These are phyloP conservation scores for Leucaena leucocephala DNA, from an alignment of 306 rosid species.

Conservation along the genomic window DNA sequence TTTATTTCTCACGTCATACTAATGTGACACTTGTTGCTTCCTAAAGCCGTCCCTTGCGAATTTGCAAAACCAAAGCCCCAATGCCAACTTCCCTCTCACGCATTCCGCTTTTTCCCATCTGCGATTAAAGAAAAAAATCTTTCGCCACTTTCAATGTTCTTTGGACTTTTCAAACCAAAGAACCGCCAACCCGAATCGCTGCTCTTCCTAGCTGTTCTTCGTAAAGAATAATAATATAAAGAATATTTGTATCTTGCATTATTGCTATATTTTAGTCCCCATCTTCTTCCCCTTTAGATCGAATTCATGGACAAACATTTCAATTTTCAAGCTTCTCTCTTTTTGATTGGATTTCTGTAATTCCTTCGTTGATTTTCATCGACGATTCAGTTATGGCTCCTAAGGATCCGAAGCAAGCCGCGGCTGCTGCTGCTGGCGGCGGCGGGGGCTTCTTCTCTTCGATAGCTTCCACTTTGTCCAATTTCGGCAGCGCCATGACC, in stretches of 20 bases:
- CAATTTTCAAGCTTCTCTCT: neutral
- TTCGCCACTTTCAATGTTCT: neutral
- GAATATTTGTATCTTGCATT: neutral
- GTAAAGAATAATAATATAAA: neutral
- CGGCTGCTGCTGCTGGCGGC: constrained; percentile 48
- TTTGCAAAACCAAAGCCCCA: neutral
- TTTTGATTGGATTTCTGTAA: constrained; percentile 19
- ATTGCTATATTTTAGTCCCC: constrained; percentile 22
- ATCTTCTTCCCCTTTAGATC: constrained; percentile 32
- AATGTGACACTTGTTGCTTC: neutral
- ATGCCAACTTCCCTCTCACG: neutral
- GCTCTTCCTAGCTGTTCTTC: constrained; percentile 48
- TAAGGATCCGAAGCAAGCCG: constrained; percentile 63
- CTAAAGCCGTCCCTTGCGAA: neutral
- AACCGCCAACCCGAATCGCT: constrained; percentile 58
- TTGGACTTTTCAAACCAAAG: constrained; percentile 56
- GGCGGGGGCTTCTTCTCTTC: constrained; percentile 74
- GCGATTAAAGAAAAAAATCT: neutral
- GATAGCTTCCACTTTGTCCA: constrained; percentile 67
- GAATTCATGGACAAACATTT: neutral
- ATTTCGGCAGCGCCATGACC: constrained; percentile 59
- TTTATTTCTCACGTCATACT: neutral
- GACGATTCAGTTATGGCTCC: constrained; percentile 55
- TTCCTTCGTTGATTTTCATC: constrained; percentile 29
- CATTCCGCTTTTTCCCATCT: neutral